Percentiles rank a stretch among this genome's conserved stretches.
phyloP scores from a whole-genome alignment of 148 eudicot genomes.

The Arbutus unedo region DNA sequence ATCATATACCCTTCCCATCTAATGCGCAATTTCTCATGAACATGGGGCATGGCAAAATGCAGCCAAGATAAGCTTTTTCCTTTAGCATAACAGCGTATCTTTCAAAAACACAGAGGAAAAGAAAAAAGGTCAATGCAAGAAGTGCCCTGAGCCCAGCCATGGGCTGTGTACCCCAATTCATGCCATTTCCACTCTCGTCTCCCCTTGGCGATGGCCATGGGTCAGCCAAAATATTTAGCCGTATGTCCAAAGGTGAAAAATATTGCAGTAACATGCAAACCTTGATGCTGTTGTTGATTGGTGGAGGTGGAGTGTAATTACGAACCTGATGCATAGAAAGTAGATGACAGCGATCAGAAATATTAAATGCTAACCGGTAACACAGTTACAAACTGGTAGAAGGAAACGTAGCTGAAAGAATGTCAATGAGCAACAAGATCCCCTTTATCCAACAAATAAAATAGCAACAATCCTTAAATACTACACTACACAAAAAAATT shows the following conservation, averaged over 20 bases:
- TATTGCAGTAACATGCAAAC: conserved; percentile 29
- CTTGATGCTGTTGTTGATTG: conserved; percentile 95
- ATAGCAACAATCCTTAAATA: not conserved
- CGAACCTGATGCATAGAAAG: conserved; percentile 59
- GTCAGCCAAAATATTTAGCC: conserved; percentile 1
- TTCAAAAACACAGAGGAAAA: not conserved
- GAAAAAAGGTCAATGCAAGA: not conserved
- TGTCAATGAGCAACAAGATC: not conserved
- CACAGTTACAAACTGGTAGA: not conserved
- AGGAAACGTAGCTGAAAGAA: not conserved
- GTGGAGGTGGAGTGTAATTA: conserved; percentile 70
- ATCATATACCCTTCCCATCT: no score
- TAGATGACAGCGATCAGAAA: conserved; percentile 7
- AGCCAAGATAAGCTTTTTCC: not conserved
- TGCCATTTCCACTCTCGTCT: not conserved
- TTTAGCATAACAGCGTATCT: not conserved
- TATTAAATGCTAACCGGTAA: conserved; percentile 9
- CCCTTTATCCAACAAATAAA: not conserved
- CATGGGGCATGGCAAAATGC: not conserved
- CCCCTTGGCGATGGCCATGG: not conserved
- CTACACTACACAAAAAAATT: not conserved
- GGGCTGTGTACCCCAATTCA: not conserved
- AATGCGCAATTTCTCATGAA: not conserved
- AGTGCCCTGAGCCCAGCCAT: not conserved
- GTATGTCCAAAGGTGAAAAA: not conserved